Conservation (phyloP, 306 rosid species). For the Citrullus mucosospermus region DNA sequence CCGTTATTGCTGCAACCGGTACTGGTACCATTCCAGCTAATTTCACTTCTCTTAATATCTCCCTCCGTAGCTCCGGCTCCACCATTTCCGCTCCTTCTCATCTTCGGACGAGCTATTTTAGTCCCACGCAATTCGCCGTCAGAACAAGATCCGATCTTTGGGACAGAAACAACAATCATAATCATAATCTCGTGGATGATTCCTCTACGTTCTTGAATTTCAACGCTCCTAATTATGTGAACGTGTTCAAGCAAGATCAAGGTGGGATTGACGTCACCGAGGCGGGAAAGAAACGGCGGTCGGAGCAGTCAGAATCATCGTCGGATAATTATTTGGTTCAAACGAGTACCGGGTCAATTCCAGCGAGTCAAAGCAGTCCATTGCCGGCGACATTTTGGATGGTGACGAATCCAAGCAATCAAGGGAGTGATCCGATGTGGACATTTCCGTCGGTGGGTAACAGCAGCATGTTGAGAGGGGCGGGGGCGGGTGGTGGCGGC, state of each 20-base stretch:
- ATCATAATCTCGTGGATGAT: conserved; percentile 3
- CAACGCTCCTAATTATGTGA: conserved; percentile 23
- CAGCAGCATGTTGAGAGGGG: conserved; percentile 32
- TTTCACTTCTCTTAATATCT: conserved; percentile 81
- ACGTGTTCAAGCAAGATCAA: conserved; percentile 27
- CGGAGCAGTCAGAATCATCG: conserved; percentile 52
- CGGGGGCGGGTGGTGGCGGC: conserved; percentile 17
- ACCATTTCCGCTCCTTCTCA: conserved; percentile 79
- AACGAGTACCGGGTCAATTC: conserved; percentile 52
- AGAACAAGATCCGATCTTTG: conserved; percentile 22
- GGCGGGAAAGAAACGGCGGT: conserved; percentile 45
- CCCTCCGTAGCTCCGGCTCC: conserved; percentile 92
- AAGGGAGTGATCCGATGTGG: conserved; percentile 34
- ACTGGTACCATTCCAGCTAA: conserved; percentile 93
- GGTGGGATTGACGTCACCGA: conserved; percentile 18
- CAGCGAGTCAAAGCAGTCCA: conserved; percentile 39
- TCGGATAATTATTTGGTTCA: conserved; percentile 52
- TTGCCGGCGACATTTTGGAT: conserved; percentile 66
- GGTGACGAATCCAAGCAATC: conserved; percentile 40
- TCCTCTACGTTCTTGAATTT: conserved; percentile 48
- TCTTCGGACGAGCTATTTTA: conserved; percentile 41
- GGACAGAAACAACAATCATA: conserved; percentile 23
- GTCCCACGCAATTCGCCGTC: conserved; percentile 26
- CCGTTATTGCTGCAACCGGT: conserved; percentile 90
- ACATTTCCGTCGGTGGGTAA: conserved; percentile 27